Evolutionary conservation across 1,284 basidiomycete species (phyloP), one percentile per base, ranked within the genome.

Genomic region (Takashimella tepidaria): DNA sequence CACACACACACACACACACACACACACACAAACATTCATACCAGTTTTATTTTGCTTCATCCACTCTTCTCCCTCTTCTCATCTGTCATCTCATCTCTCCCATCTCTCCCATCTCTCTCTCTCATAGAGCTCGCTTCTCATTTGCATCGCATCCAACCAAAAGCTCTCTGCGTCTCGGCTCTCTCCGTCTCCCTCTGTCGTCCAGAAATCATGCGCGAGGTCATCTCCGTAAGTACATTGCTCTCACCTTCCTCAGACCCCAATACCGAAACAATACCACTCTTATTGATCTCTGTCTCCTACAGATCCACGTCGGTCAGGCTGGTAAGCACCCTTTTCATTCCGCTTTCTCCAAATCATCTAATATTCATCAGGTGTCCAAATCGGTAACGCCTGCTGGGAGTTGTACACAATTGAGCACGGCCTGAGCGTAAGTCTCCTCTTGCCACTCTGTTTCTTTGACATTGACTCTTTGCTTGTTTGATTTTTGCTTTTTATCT

Each of bases 361-460:
- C 6, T 41, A 11, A 13, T 24, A 5, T 5, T 47, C 10, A 10
- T 25, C 59, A 71, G 76, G 77, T 75, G 75, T 76, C 53, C 76
- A 78, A 66, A 93, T 96, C 70, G 91, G 92, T 76, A 95, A 95
- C 73, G 91, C 91, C 74, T 93, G 90, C 79, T 93, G 93, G 95
- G 93, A 97, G 78, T 84, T 98, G 61, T 98, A 99, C 82, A 96
- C 92, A 64, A 84, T 95, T 68, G 96, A 99, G 80, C 96, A 99
- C 77, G 93, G 93, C 72, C 82, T 99, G 65, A 90, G 87, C 77
- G 91, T 93, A 69, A 74, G 86, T 83, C 49, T 50, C 45, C 41
- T 50, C 55, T 56, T 50, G 55, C 31, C 31, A 37, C 31, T 16
- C 31, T n/a, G n/a, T n/a, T n/a, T n/a, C n/a, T n/a, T n/a, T n/a